Base-by-base conservation (phyloP, 805 yeast species). In the Sungouiella thailandica region DNA sequence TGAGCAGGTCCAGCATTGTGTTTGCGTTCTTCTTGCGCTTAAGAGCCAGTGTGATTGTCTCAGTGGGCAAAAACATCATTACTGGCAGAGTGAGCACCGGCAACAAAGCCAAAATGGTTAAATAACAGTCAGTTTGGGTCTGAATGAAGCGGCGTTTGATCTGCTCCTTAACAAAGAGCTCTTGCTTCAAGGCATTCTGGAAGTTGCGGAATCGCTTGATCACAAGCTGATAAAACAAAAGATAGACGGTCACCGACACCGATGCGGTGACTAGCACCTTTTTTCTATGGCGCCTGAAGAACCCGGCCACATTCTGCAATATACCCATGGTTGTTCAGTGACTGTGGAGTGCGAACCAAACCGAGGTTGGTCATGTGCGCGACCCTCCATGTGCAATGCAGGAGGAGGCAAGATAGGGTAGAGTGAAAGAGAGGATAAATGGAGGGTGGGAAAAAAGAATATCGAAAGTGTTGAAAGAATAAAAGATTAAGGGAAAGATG, bases 81-180 rank as follows among this genome's bases (percentile, higher is more conserved):
- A 86, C 71, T 11, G 84, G 86, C 19, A 71, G 71, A 5, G 80
- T 70, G 27, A 89, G 63, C 4, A 86, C 85, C 2, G 96, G 95
- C 31, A 85, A 65, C 41, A 90, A 68, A 4, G 94, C 89, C 53
- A 84, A 68, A 33, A 89, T 76, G 0, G 97, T 90, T 62, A 78
- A 78, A 33, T 83, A 70, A 29, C 96, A 85, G 58, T 90, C 97
- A 46, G 80, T 80, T 52, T 89, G 97, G 8, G 96, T 90, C 63
- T 88, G 96, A 32, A 83, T 78, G 50, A 88, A 90, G 37, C 97
- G 65, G 46, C 93, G 71, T 46, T 80, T 80, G 39, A 89, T 82
- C 39, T 67, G 72, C 40, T 65, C 68, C 47, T 65, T 64, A 35
- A 65, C 62, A 31, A 59, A 55, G 32, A 63, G 52, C 37, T 67